These are phyloP conservation scores for Xerocomellus chrysenteron DNA, from an alignment of 768 basidiomycete species.

Conservation along the genomic window DNA sequence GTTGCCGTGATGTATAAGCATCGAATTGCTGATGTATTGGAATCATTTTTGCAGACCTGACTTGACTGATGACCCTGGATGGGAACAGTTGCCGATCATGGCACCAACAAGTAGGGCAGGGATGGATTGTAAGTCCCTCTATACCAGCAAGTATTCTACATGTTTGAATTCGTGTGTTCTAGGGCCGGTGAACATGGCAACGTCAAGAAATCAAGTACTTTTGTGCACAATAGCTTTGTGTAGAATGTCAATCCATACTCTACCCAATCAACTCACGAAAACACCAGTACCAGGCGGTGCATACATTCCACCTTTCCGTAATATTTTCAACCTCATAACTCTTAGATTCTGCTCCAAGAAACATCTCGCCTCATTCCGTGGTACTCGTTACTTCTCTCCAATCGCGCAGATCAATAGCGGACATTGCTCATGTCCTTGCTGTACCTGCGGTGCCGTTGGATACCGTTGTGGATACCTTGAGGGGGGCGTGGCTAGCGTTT, in stretches of 20 bases:
- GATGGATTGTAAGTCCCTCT: slow-evolving; percentile 46
- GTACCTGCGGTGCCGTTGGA: slow-evolving; percentile 39
- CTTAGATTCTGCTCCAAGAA: slow-evolving; percentile 31
- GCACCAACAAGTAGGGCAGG: slow-evolving; percentile 43
- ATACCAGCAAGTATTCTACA: not conserved
- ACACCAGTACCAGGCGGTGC: slow-evolving; percentile 18
- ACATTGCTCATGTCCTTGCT: slow-evolving; percentile 58
- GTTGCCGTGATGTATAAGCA: not conserved
- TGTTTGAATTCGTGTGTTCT: not conserved
- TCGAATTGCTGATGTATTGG: not conserved
- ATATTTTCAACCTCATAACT: slow-evolving; percentile 17
- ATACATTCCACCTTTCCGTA: not conserved
- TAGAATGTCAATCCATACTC: slow-evolving; percentile 42
- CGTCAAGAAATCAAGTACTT: slow-evolving; percentile 61
- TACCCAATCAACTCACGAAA: slow-evolving; percentile 38
- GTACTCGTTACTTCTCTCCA: slow-evolving; percentile 44
- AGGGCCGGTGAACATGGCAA: slow-evolving; percentile 58
- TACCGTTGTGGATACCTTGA: slow-evolving; percentile 48
- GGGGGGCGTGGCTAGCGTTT: slow-evolving; percentile 44
- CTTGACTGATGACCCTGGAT: slow-evolving; percentile 48
- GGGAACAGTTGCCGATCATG: slow-evolving; percentile 49
- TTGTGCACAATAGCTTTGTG: slow-evolving; percentile 52
- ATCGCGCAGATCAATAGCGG: slow-evolving; percentile 52
- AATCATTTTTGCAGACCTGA: slow-evolving; percentile 43
- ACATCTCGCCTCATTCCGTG: slow-evolving; percentile 19